Base-by-base conservation (phyloP, 2,329 filamentous ascomycete genomes). In the Orbilia brochopaga region DNA sequence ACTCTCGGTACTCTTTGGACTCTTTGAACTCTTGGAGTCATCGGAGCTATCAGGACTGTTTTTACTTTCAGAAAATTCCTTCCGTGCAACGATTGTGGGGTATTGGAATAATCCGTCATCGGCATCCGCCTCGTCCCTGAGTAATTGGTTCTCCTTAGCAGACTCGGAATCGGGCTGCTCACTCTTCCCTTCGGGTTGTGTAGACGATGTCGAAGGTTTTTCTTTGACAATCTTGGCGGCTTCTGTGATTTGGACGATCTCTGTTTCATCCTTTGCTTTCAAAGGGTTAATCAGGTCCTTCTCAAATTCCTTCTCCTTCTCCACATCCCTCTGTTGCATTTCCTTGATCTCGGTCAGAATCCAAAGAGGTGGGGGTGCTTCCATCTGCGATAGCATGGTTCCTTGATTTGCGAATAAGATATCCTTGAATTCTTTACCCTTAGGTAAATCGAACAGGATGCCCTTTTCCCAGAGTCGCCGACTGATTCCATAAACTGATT, bases 381-480 rank as follows among this genome's bases (percentile, higher is more conserved):
- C 62, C 2, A 66, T 8, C 7, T 54, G 51, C 0, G 21, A 17
- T 35, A 62, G 8, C 10, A 51, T 2, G 0, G 44, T 19, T 2
- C 50, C 44, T 13, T 11, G 23, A 27, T 57, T 37, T 6, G 58
- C 64, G 13, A 60, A 27, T 27, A 69, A 17, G 27, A 10, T 27
- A 1, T 69, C 30, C 44, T 19, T 46, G 13, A 62, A 48, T 10
- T 57, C 53, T 32, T 54, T 46, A 10, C 60, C 57, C 1, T 37
- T 1, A 1, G 46, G 55, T n/a, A 32, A 15, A 7, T 50, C 24
- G n/a, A 52, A 46, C 2, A 72, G 51, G 6, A 27, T 56, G 13
- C 51, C 44, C 23, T 56, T 50, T 40, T 72, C 67, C 15, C 42
- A 60, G 5, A 72, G 21, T 23, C 67, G 48, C 17, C 67, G 50